Percentiles rank a stretch among this genome's conserved stretches.
These are phyloP conservation scores for Onygena corvina DNA, from an alignment of 2,329 filamentous ascomycete species.

Conservation along the genomic window DNA sequence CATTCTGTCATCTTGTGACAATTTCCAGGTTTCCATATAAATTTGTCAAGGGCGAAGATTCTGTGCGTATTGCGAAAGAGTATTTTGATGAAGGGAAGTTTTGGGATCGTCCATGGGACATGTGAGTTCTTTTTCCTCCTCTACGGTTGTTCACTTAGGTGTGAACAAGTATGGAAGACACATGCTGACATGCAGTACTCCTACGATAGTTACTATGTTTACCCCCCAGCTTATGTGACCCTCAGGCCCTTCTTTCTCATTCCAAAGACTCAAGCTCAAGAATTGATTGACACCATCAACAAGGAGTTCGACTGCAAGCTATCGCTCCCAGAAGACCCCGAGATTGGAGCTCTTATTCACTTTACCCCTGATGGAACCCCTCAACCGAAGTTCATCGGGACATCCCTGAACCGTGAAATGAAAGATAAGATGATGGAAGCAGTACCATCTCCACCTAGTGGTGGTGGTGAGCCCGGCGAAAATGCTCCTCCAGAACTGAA, in stretches of 20 bases:
- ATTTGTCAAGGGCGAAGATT: constrained; percentile 25
- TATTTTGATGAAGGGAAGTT: constrained; percentile 36
- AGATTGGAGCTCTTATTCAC: constrained; percentile 46
- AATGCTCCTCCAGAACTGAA: constrained; percentile 20
- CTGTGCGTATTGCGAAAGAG: constrained; percentile 25
- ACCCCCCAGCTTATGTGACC: constrained; percentile 38
- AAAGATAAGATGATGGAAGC: constrained; percentile 27
- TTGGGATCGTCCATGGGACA: constrained; percentile 55
- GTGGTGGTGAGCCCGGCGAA: constrained; percentile 17
- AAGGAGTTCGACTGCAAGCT: constrained; percentile 39
- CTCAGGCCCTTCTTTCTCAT: constrained; percentile 54
- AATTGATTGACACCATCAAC: constrained; percentile 56
- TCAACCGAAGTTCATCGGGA: constrained; percentile 56
- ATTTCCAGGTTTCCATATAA: constrained; percentile 35
- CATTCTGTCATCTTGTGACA: constrained; percentile 31
- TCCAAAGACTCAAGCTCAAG: constrained; percentile 51
- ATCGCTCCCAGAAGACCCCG: constrained; percentile 44
- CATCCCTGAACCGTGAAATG: constrained; percentile 38
- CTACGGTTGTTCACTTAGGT: background rate
- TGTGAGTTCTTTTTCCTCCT: constrained; percentile 47
- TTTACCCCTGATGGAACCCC: constrained; percentile 52
- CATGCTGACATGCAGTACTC: constrained; percentile 11
- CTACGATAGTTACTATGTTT: constrained; percentile 55
- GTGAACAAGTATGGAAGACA: background rate
- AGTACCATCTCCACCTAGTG: constrained; percentile 23